Base-by-base conservation (phyloP, 2,329 filamentous ascomycete species). In the Scytalidium sp. region DNA sequence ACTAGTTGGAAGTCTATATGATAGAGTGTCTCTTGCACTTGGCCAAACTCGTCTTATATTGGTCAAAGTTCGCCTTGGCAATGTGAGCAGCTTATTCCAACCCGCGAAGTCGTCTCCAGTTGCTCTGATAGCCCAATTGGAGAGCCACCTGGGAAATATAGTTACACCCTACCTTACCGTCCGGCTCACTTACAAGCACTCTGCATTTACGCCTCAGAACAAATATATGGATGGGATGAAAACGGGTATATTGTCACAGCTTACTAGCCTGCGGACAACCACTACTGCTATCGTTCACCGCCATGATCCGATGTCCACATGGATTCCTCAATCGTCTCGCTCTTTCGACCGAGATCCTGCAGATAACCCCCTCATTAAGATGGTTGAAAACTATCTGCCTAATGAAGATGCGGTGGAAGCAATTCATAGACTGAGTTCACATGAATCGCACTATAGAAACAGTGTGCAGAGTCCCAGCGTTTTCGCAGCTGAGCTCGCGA, bases 71-170 rank as follows among this genome's bases (percentile, higher is more conserved):
- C 50, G 50, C 21, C 50, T 66, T 10, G 50, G 50, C 25, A 57
- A 52, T 40, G 43, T 58, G n/a, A 47, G n/a, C 15, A 7, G 32
- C 32, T 36, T n/a, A 8, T 36, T 36, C 15, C 32, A 10, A 15
- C 32, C 32, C 13, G 15, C 13, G 15, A 51, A 44, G 20, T 42
- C 44, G 17, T 72, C 68, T 36, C 75, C 81, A 0, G 79, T 84
- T 11, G 71, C 78, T 39, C 66, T 85, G 25, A 80, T 86, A 15
- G 73, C 79, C 20, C 79, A 84, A 50, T 68, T 85, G 10, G 79
- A 85, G 58, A 66, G 70, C 23, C 74, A 83, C 49, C 73, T 85
- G 2, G 79, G 80, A 23, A 69, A 72, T 46, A 68, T 68, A 3
- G 63, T 63, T 19, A 70, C 70, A 15, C 70, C 75, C 27, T 84